Evolutionary conservation across 768 basidiomycete species (phyloP).

Genomic region (Lactarius quietus): DNA sequence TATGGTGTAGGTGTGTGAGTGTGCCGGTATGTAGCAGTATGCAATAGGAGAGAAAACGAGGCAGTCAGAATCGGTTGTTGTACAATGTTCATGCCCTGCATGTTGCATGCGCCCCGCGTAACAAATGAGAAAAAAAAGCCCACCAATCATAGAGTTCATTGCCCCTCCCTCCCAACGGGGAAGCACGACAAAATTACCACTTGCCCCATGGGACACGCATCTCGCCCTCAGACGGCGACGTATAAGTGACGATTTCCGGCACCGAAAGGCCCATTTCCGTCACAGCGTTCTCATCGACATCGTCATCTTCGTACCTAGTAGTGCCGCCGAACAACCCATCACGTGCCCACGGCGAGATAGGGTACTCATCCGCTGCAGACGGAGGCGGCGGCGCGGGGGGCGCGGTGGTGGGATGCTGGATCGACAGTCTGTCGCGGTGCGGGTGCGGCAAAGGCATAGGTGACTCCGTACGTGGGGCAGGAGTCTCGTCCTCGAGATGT

Average conservation of each 20-base stretch:
- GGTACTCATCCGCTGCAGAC: slow-evolving; percentile 21
- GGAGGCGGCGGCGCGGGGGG: slow-evolving; percentile 25
- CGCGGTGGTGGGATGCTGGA: slow-evolving; percentile 13
- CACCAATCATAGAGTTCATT: not conserved
- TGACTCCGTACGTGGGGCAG: slow-evolving; percentile 21
- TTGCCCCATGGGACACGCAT: slow-evolving; percentile 15
- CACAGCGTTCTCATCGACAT: not conserved
- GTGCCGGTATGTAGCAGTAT: slow-evolving; percentile 2
- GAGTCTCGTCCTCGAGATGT: slow-evolving; percentile 10
- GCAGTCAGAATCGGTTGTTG: not conserved
- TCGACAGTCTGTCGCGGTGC: slow-evolving; percentile 15
- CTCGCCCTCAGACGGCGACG: slow-evolving; percentile 15
- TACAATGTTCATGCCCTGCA: not conserved
- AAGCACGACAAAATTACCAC: not conserved
- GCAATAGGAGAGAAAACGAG: not conserved
- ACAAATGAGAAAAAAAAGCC: not conserved
- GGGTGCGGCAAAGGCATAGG: slow-evolving; percentile 25
- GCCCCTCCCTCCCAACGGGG: not conserved
- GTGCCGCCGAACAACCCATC: not conserved
- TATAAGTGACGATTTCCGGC: slow-evolving; percentile 9
- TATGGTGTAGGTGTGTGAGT: not conserved
- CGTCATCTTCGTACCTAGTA: slow-evolving; percentile 4
- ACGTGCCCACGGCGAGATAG: slow-evolving; percentile 21
- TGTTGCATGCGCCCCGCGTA: not conserved
- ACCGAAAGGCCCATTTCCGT: slow-evolving; percentile 1